phyloP scores from a whole-genome alignment of 371 early-diverging fungal species.

The Mortierella sp. region DNA sequence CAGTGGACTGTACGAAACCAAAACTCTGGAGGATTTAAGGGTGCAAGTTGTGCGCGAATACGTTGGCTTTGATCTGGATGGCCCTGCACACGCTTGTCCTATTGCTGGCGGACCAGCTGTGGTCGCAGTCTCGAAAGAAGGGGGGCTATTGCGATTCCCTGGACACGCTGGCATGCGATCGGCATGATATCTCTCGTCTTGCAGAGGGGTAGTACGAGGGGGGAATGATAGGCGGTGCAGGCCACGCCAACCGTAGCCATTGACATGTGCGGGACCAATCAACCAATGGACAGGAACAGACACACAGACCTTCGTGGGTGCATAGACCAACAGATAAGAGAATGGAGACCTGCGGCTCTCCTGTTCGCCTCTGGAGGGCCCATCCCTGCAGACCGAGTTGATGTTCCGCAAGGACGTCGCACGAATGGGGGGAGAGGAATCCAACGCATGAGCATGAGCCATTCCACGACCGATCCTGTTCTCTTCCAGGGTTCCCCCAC shows the following conservation, averaged over 20 bases:
- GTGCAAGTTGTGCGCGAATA: slow-evolving; percentile 43
- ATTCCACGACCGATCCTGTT: too few relatives aligned
- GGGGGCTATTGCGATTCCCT: slow-evolving; percentile 34
- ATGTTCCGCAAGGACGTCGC: too few relatives aligned
- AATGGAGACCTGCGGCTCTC: too few relatives aligned
- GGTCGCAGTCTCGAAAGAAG: slow-evolving; percentile 34
- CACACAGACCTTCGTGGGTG: too few relatives aligned
- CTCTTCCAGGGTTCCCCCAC: too few relatives aligned
- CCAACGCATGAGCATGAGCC: too few relatives aligned
- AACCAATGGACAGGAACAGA: too few relatives aligned
- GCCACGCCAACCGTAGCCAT: background rate
- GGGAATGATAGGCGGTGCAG: background rate
- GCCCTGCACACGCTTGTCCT: slow-evolving; percentile 35
- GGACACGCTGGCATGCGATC: slow-evolving; percentile 15
- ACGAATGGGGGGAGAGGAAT: too few relatives aligned
- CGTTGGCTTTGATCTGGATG: slow-evolving; percentile 54
- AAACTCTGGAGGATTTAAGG: background rate
- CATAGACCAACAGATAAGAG: too few relatives aligned
- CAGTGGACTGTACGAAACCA: slow-evolving; percentile 43
- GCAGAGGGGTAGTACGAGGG: background rate
- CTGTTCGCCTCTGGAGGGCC: too few relatives aligned
- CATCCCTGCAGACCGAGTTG: too few relatives aligned
- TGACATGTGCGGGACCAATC: background rate
- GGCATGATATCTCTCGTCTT: background rate
- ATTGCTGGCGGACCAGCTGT: slow-evolving; percentile 39